Evolutionary conservation across 176 grass and related monocot genomes (phyloP).

Genomic region (Oryza rufipogon): DNA sequence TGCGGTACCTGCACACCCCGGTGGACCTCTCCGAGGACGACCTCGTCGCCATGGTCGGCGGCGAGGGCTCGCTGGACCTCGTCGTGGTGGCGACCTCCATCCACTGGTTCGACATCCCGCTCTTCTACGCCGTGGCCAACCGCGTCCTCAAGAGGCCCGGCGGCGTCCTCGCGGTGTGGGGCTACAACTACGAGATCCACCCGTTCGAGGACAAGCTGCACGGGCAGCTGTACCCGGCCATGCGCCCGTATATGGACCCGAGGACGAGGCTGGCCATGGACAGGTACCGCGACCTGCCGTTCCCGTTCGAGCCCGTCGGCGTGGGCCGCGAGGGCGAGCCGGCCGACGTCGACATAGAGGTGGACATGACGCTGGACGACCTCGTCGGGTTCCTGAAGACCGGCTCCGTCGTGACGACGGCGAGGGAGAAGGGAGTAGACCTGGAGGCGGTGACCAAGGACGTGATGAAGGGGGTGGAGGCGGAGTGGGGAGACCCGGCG

Average conservation of each 20-base stretch:
- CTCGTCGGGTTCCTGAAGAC: slow-evolving; percentile 50
- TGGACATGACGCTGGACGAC: slow-evolving; percentile 59
- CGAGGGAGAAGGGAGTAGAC: slow-evolving; percentile 65
- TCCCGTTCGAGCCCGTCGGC: slow-evolving; percentile 75
- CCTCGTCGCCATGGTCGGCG: slow-evolving; percentile 58
- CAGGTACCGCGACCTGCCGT: slow-evolving; percentile 61
- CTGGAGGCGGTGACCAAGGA: slow-evolving; percentile 44
- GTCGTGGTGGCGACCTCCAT: slow-evolving; percentile 62
- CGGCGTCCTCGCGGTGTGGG: slow-evolving; percentile 78
- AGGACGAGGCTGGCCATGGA: slow-evolving; percentile 52
- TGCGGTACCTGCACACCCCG: slow-evolving; percentile 72
- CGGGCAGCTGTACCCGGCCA: slow-evolving; percentile 41
- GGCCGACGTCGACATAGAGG: slow-evolving; percentile 56
- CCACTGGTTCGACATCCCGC: slow-evolving; percentile 79
- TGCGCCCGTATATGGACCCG: slow-evolving; percentile 60
- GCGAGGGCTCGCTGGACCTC: slow-evolving; percentile 71
- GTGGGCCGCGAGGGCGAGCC: slow-evolving; percentile 66
- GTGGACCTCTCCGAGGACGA: slow-evolving; percentile 59
- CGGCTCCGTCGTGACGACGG: slow-evolving; percentile 49
- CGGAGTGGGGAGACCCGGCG: slow-evolving; percentile 57
- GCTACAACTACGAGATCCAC: slow-evolving; percentile 56
- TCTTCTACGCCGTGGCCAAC: slow-evolving; percentile 70
- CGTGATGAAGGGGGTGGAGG: slow-evolving; percentile 55
- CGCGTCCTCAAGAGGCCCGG: slow-evolving; percentile 65
- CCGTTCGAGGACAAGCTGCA: slow-evolving; percentile 48